These are phyloP conservation scores for Aspergillus sp. DNA, from an alignment of 2,329 filamentous ascomycete species.

Conservation along the genomic window DNA sequence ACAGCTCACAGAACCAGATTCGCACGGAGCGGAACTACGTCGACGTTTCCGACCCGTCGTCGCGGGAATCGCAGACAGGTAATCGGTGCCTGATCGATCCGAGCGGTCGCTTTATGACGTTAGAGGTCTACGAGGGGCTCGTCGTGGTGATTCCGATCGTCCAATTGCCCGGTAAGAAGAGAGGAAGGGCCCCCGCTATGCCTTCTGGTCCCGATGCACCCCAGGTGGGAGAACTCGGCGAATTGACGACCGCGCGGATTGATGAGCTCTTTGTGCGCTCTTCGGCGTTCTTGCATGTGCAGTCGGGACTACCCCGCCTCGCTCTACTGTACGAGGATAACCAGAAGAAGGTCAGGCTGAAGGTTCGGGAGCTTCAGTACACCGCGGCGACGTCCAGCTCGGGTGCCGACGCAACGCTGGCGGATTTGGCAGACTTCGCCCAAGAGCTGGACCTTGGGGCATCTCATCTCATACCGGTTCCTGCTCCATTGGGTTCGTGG, in stretches of 20 bases:
- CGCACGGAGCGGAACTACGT: constrained; percentile 59
- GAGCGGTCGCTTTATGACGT: constrained; percentile 64
- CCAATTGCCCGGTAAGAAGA: constrained; percentile 52
- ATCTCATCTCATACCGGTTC: constrained; percentile 61
- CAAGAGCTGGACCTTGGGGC: constrained; percentile 60
- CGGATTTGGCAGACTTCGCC: constrained; percentile 50
- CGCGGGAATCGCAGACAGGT: constrained; percentile 74
- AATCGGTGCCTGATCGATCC: constrained; percentile 84
- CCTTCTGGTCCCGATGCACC: constrained; percentile 25
- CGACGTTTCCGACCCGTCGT: constrained; percentile 60
- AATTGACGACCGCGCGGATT: constrained; percentile 61
- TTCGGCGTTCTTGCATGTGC: constrained; percentile 63
- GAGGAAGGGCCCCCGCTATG: constrained; percentile 24
- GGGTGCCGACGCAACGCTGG: constrained; percentile 54
- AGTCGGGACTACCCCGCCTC: constrained; percentile 55
- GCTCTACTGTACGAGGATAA: constrained; percentile 67
- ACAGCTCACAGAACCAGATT: constrained; percentile 55
- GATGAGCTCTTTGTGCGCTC: constrained; percentile 67
- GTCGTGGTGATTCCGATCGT: constrained; percentile 64
- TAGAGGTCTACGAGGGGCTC: constrained; percentile 69
- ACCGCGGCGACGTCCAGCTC: constrained; percentile 44
- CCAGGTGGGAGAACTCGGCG: constrained; percentile 57
- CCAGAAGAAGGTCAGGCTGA: constrained; percentile 55
- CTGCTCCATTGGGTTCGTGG: constrained; percentile 52
- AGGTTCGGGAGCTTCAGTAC: constrained; percentile 56